phyloP scores from a whole-genome alignment of 768 basidiomycete species.

The Xanthoconium purpureum region DNA sequence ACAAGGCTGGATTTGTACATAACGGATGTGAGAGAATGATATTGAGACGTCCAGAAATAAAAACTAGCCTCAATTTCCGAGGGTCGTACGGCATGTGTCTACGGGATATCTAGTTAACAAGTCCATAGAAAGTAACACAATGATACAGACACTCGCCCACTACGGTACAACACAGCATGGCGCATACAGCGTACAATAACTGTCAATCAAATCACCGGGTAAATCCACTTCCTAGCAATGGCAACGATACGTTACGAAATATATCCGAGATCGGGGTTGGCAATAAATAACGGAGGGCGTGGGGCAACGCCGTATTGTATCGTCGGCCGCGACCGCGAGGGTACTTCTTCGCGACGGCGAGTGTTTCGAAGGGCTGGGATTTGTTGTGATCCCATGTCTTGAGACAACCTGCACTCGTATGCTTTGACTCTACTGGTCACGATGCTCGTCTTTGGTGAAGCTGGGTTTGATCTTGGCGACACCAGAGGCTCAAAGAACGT shows the following conservation, averaged over 20 bases:
- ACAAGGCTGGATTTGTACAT: background rate
- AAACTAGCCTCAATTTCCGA: background rate
- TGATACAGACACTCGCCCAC: slow-evolving; percentile 4
- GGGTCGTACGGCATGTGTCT: background rate
- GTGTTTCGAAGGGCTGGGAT: slow-evolving; percentile 38
- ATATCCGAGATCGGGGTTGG: slow-evolving; percentile 50
- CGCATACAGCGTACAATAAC: slow-evolving; percentile 1
- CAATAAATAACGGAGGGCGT: slow-evolving; percentile 62
- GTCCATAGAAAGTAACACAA: background rate
- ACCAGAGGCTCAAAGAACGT: slow-evolving; percentile 1
- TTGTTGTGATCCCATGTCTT: slow-evolving; percentile 43
- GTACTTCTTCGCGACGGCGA: slow-evolving; percentile 41
- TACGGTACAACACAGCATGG: slow-evolving; percentile 5
- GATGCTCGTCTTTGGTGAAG: slow-evolving; percentile 5
- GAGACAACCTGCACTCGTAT: slow-evolving; percentile 59
- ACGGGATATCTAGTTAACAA: slow-evolving; percentile 8
- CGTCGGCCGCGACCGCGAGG: slow-evolving; percentile 37
- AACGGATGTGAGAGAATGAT: background rate
- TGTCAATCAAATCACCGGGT: background rate
- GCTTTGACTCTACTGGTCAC: slow-evolving; percentile 55
- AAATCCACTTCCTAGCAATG: background rate
- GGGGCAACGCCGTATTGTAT: slow-evolving; percentile 67
- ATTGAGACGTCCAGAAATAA: background rate
- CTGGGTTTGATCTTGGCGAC: background rate
- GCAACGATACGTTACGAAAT: slow-evolving; percentile 10